Percentiles rank a stretch among this genome's conserved stretches.
phyloP scores from a whole-genome alignment of 164 flowering plant genomes.

The Akebia trifoliata region DNA sequence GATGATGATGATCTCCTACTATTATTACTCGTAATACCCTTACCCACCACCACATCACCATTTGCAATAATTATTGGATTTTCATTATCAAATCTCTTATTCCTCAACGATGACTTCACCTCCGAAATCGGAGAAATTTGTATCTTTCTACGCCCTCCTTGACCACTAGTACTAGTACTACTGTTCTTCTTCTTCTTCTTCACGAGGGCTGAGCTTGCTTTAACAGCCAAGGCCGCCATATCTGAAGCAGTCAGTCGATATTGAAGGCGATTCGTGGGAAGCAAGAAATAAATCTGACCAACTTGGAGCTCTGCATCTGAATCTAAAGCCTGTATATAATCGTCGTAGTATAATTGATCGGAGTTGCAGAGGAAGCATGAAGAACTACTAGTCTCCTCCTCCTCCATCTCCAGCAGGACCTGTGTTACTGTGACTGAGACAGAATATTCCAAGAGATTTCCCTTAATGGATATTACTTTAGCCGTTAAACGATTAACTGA shows the following conservation, averaged over 20 bases:
- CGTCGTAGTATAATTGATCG: constrained; percentile 42
- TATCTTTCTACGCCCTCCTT: constrained; percentile 5
- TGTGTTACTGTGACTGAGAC: too few relatives aligned
- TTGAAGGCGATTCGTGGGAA: constrained; percentile 33
- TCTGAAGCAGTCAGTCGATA: constrained; percentile 39
- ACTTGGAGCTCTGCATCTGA: constrained; percentile 21
- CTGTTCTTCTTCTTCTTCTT: too few relatives aligned
- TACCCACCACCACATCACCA: constrained; percentile 24
- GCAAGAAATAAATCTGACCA: constrained; percentile 51
- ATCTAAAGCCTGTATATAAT: constrained; percentile 38
- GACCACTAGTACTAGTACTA: too few relatives aligned
- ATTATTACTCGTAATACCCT: too few relatives aligned
- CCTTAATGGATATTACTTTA: too few relatives aligned
- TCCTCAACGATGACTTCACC: background rate
- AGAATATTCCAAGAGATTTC: too few relatives aligned
- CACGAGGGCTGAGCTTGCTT: constrained; percentile 38
- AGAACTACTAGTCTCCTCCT: too few relatives aligned
- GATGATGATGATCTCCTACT: too few relatives aligned
- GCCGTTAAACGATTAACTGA: too few relatives aligned
- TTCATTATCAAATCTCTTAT: constrained; percentile 7
- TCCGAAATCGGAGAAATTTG: constrained; percentile 13
- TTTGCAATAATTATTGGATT: background rate
- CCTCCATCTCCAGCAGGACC: too few relatives aligned
- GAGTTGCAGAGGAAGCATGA: constrained; percentile 41
- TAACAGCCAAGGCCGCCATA: constrained; percentile 68